A percentile compares a stretch with the other conserved stretches of the same genome.
phyloP scores from a whole-genome alignment of 2,329 filamentous ascomycete genomes.

The Nothopassalora personata region DNA sequence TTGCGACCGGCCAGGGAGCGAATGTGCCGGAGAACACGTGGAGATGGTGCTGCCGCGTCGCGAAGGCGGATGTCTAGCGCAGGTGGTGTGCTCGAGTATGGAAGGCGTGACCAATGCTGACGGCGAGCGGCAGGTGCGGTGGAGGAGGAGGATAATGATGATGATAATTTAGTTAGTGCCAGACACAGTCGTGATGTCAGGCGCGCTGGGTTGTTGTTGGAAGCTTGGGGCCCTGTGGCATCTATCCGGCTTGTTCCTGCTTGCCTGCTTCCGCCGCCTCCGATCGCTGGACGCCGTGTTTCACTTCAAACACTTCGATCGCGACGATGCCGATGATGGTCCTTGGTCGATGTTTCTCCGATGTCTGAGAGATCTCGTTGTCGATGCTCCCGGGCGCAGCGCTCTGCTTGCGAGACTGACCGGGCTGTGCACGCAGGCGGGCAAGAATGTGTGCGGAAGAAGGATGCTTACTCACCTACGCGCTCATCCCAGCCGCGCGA shows the following conservation, averaged over 20 bases:
- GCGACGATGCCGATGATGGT: not conserved
- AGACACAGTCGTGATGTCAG: not conserved
- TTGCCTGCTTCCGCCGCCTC: not conserved
- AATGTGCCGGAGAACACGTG: not conserved
- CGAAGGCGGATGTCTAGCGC: not conserved
- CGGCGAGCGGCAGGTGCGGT: not conserved
- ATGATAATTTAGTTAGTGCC: not conserved
- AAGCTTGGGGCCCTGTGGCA: not conserved
- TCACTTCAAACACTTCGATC: not conserved
- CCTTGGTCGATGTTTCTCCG: not conserved
- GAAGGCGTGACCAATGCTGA: not conserved
- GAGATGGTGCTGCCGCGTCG: not conserved
- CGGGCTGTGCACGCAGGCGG: not conserved
- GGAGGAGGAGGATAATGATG: not conserved
- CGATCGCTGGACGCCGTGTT: not conserved
- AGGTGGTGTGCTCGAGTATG: not conserved
- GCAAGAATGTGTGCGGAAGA: not conserved
- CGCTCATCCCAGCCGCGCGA: slow-evolving; percentile 1
- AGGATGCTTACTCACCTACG: slow-evolving; percentile 1
- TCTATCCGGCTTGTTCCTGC: not conserved
- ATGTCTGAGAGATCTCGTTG: not conserved
- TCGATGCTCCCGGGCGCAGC: not conserved
- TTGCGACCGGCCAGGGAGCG: not conserved
- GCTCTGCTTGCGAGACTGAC: not conserved
- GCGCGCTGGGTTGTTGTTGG: not conserved